Percentiles rank a stretch among this genome's conserved stretches.
Evolutionary conservation across 2,329 filamentous ascomycete species (phyloP).

Genomic region (Chrysoporthe cubensis): DNA sequence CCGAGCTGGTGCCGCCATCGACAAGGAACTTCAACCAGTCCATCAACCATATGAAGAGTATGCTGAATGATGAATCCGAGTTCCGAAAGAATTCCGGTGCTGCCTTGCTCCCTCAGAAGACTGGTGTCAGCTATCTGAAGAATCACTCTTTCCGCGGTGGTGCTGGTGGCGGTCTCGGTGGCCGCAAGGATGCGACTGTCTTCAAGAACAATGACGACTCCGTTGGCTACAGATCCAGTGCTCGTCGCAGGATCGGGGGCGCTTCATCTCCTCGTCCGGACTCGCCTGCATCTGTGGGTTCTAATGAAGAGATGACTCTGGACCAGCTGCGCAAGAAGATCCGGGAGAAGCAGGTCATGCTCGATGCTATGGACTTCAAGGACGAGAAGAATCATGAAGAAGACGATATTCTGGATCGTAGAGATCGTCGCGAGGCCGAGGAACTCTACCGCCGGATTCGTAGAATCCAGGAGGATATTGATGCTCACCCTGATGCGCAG

Average conservation of each 20-base stretch:
- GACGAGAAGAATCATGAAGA: constrained; percentile 90
- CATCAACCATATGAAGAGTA: constrained; percentile 87
- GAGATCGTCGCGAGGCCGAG: constrained; percentile 89
- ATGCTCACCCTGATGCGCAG: constrained; percentile 80
- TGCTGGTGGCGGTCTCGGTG: constrained; percentile 57
- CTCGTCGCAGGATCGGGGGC: constrained; percentile 78
- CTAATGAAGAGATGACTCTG: constrained; percentile 79
- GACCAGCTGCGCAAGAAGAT: constrained; percentile 94
- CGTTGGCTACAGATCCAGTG: constrained; percentile 90
- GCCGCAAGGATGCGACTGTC: constrained; percentile 91
- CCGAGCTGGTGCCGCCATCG: constrained; percentile 92
- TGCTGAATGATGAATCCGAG: constrained; percentile 89
- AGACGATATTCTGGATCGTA: constrained; percentile 87
- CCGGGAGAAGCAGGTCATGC: constrained; percentile 87
- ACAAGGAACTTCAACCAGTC: constrained; percentile 92
- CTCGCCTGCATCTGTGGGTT: constrained; percentile 69
- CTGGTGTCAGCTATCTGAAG: constrained; percentile 97
- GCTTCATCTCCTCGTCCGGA: constrained; percentile 79
- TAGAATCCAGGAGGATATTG: constrained; percentile 91
- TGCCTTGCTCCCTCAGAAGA: constrained; percentile 89
- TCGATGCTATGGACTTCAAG: constrained; percentile 95
- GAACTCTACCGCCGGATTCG: constrained; percentile 92
- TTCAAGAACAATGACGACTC: constrained; percentile 97
- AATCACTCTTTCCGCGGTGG: constrained; percentile 82
- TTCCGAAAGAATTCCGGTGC: constrained; percentile 87